Base-by-base conservation (phyloP, 495 filamentous ascomycete genomes). In the Terfezia boudieri region DNA sequence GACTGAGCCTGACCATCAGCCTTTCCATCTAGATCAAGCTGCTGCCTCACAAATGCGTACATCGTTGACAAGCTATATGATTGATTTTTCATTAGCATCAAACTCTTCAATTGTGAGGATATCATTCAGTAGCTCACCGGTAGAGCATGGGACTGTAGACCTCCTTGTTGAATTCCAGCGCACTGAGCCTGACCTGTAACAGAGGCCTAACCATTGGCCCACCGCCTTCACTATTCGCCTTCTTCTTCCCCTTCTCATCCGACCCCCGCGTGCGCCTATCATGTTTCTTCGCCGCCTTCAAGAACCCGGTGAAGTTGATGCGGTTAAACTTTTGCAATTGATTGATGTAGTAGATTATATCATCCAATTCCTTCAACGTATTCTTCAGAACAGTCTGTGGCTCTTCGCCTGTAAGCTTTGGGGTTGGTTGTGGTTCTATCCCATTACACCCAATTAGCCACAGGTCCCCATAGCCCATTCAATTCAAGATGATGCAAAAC, bases 251-350 rank as follows among this genome's bases (percentile, higher is more conserved):
- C 20, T 59, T 58, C 22, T 48, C 62, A 36, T 55, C 60, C 70
- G 59, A 74, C 63, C 67, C 77, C 52, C 82, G 87, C 50, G 86
- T 79, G 67, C 84, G 89, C 50, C 90, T 81, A 64, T 98, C 90
- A 69, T 98, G 90, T 67, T 98, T 98, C 76, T 98, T 98, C 23
- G 83, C 86, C 26, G 93, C 92, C 71, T 98, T 98, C 59, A 95
- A 74, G 66, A 96, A 94, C 36, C 87, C 92, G 9, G 92, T 94
- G 67, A 93, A 98, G 67, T 98, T 98, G 68, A 94, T 80, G 23
- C 82, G 84, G 64, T 84, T 90, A 68, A 88, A 98, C 65, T 87
- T 94, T 66, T 93, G 85, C 56, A 98, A 71, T 68, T 94, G 84
- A 65, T 82, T 92, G 60, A 88, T 82, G 67, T 98, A 88, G 64